These are phyloP conservation scores for Pinguiococcus pyrenoidosus DNA, from an alignment of 108 stramenopile genomes.

Conservation along the genomic window DNA sequence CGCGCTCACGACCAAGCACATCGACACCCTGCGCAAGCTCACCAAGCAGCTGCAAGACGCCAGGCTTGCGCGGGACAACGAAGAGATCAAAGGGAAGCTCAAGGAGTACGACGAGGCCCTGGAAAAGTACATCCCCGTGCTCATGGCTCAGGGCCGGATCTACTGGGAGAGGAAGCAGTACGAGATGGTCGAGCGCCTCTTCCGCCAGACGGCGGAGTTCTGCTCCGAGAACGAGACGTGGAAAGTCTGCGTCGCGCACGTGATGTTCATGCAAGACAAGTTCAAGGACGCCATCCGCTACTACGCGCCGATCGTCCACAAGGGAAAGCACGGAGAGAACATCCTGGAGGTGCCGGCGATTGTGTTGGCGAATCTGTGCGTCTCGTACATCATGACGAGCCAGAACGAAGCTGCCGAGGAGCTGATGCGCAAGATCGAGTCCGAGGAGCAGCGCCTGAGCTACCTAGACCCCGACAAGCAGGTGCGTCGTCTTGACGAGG, in stretches of 20 bases:
- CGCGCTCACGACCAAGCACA: conserved; percentile 43
- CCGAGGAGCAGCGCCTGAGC: conserved; percentile 49
- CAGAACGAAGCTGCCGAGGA: conserved; percentile 70
- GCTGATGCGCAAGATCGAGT: conserved; percentile 57
- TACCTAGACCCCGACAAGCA: conserved; percentile 37
- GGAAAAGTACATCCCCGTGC: conserved; percentile 53
- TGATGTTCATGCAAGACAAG: conserved; percentile 65
- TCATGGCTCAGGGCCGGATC: conserved; percentile 63
- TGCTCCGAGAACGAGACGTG: conserved; percentile 58
- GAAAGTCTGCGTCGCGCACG: conserved; percentile 66
- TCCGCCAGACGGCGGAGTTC: conserved; percentile 58
- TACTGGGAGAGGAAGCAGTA: conserved; percentile 76
- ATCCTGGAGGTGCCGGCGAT: conserved; percentile 60
- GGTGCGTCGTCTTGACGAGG: too few species aligned
- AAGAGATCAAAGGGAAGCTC: conserved; percentile 12
- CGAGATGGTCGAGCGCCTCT: conserved; percentile 55
- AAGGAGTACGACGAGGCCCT: conserved; percentile 54
- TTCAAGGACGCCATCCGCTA: conserved; percentile 60
- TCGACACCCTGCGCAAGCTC: conserved; percentile 46
- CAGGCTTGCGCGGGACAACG: conserved; percentile 35
- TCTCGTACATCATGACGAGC: conserved; percentile 64
- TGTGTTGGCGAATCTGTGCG: conserved; percentile 74
- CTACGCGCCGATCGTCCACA: conserved; percentile 58
- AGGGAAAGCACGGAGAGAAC: conserved; percentile 18
- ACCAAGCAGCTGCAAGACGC: conserved; percentile 55